Percentiles rank a stretch among this genome's conserved stretches.
These are phyloP conservation scores for rapeseed (Brassica napus) DNA, from an alignment of 345 rosid species.

Conservation along the genomic window DNA sequence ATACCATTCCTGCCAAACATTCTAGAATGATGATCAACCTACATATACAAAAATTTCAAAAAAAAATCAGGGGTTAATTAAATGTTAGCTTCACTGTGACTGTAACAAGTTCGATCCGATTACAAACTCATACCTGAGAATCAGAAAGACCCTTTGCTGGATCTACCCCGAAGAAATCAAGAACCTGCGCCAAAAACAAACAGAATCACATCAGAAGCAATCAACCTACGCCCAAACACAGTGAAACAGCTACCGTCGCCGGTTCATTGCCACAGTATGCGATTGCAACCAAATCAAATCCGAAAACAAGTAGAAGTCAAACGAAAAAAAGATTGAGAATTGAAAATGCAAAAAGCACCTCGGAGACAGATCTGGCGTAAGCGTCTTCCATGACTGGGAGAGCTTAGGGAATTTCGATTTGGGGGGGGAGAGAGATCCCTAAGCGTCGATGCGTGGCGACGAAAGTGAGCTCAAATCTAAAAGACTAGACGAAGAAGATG, in stretches of 20 bases:
- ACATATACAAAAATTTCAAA: slow-evolving; percentile 10
- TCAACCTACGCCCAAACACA: not conserved
- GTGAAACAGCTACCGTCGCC: no score
- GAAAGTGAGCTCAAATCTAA: slow-evolving; percentile 32
- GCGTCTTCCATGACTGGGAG: slow-evolving; percentile 43
- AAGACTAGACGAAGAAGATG: slow-evolving; percentile 27
- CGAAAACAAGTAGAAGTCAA: not conserved
- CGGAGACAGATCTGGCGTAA: slow-evolving; percentile 87
- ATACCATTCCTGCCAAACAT: slow-evolving; percentile 75
- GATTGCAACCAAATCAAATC: not conserved
- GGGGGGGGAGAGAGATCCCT: not conserved
- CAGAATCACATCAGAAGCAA: not conserved
- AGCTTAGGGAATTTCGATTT: not conserved
- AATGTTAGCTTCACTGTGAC: not conserved
- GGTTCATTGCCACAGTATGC: not conserved
- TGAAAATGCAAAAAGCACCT: slow-evolving; percentile 52
- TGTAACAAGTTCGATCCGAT: slow-evolving; percentile 9
- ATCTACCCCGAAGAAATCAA: slow-evolving; percentile 86
- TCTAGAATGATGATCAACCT: slow-evolving; percentile 70
- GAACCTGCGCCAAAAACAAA: slow-evolving; percentile 51
- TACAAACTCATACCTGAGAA: slow-evolving; percentile 63
- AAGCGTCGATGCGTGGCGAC: slow-evolving; percentile 1
- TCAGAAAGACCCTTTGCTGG: slow-evolving; percentile 76
- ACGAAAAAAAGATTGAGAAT: not conserved
- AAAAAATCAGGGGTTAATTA: not conserved